Conservation (phyloP, 2,329 filamentous ascomycete species). For the Neonectria neomacrospora region DNA sequence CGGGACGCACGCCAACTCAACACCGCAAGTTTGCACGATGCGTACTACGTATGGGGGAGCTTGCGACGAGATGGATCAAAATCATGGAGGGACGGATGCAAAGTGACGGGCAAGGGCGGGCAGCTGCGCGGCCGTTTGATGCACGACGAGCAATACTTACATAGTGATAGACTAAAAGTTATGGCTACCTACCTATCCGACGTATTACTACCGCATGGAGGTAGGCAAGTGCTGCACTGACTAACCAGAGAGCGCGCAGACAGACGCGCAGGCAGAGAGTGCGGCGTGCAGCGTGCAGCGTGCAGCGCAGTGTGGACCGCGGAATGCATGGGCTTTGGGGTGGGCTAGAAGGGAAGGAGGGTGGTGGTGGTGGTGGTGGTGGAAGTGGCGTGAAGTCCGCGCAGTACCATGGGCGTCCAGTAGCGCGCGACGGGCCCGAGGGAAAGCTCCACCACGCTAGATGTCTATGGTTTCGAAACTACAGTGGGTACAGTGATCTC, state of each 20-base stretch:
- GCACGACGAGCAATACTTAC: conserved; percentile 1
- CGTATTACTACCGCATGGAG: not conserved
- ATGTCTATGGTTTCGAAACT: conserved; percentile 36
- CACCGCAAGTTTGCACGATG: conserved; percentile 39
- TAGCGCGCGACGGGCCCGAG: conserved; percentile 38
- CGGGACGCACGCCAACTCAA: conserved; percentile 32
- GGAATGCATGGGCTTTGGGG: conserved; percentile 1
- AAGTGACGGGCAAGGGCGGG: conserved; percentile 28
- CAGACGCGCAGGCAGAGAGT: conserved; percentile 9
- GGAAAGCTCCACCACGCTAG: conserved; percentile 31
- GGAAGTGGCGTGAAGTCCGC: conserved; percentile 37
- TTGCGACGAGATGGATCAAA: not conserved
- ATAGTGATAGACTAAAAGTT: too few relatives aligned
- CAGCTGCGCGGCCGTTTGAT: conserved; percentile 15
- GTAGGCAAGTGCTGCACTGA: not conserved
- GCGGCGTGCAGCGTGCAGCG: conserved; percentile 16
- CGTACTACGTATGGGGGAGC: too few relatives aligned
- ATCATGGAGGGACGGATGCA: conserved; percentile 9
- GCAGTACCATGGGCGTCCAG: conserved; percentile 36
- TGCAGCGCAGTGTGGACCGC: not conserved
- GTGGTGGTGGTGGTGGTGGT: conserved; percentile 19
- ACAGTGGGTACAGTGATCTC: conserved; percentile 35
- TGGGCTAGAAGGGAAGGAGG: not conserved
- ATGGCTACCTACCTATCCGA: not conserved
- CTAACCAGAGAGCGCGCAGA: conserved; percentile 3